Base-by-base conservation (phyloP, 2,329 filamentous ascomycete species). In the Fusarium verrucosum region DNA sequence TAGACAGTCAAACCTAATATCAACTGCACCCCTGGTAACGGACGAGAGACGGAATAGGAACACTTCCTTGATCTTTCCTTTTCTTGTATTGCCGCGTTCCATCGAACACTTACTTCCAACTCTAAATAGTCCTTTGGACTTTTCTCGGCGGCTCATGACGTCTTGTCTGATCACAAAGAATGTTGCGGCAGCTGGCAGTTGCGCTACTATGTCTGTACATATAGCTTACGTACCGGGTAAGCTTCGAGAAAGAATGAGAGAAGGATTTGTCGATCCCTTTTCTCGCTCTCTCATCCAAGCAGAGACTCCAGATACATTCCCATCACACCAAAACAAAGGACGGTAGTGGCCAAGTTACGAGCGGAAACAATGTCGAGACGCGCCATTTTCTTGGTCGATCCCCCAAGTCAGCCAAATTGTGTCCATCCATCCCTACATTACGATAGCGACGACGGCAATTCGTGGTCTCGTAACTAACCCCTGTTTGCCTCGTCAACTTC, bases 1-100 rank as follows among this genome's bases (percentile, higher is more conserved):
- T 54, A 33, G 45, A 47, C 32, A 26, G 45, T 41, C 19, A 60
- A 66, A 66, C 63, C 66, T 53, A 64, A 64, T 64, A 66, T 66
- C 32, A 35, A 60, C 38, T 50, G 35, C 41, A 22, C 41, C 55
- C 58, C 42, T 56, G 38, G 20, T 16, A 50, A 42, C 35, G 46
- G 55, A 58, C 58, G 36, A 30, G 49, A 30, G 47, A 51, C 37
- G 37, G 46, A 40, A 45, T 62, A 50, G 59, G 49, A 64, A 56
- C 38, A 37, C 33, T 35, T 38, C 57, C 42, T 42, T 40, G 36
- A 26, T 52, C 45, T 47, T 49, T 44, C 40, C 23, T n/a, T 47
- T 44, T 38, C 32, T 40, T 37, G 35, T 50, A 14, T 42, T n/a
- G 26, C 41, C 44, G 40, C 42, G 36, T 56, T 50, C 57, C 46